These are phyloP conservation scores for Wickerhamomyces ciferrii DNA, from an alignment of 805 yeast genomes.

Conservation along the genomic window DNA sequence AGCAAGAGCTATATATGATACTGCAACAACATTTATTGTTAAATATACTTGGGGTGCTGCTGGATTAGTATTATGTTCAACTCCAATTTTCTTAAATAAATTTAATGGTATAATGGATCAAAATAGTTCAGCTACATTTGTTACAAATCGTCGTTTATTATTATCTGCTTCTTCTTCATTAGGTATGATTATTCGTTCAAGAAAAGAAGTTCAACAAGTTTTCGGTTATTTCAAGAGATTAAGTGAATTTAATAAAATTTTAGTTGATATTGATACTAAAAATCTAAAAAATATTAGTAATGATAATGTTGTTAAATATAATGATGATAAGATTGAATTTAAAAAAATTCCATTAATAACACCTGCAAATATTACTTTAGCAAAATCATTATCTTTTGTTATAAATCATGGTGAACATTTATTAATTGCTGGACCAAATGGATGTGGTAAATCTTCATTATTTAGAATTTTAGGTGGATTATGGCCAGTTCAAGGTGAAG, in stretches of 20 bases:
- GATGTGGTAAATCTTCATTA: conserved; percentile 91
- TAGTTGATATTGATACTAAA: conserved; percentile 41
- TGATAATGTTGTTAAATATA: conserved; percentile 31
- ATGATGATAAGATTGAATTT: conserved; percentile 62
- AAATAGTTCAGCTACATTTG: conserved; percentile 71
- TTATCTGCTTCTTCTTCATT: conserved; percentile 83
- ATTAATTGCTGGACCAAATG: conserved; percentile 91
- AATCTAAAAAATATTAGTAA: conserved; percentile 16
- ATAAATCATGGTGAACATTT: conserved; percentile 80
- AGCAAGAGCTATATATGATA: conserved; percentile 73
- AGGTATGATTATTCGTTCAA: conserved; percentile 80
- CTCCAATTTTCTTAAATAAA: conserved; percentile 73
- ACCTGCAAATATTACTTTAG: conserved; percentile 74
- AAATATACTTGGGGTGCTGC: conserved; percentile 96
- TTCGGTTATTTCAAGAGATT: conserved; percentile 79
- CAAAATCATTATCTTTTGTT: conserved; percentile 60
- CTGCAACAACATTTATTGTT: conserved; percentile 82
- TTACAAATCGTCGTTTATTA: conserved; percentile 80
- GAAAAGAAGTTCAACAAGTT: conserved; percentile 78
- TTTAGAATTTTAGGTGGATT: conserved; percentile 89
- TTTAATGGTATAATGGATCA: conserved; percentile 32
- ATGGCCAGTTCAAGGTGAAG: conserved; percentile 77
- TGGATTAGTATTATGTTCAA: conserved; percentile 80
- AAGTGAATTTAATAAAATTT: conserved; percentile 58
- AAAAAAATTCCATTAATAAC: conserved; percentile 76